phyloP scores from a whole-genome alignment of 129 eudicot genomes.

The carrot (Daucus carota) region DNA sequence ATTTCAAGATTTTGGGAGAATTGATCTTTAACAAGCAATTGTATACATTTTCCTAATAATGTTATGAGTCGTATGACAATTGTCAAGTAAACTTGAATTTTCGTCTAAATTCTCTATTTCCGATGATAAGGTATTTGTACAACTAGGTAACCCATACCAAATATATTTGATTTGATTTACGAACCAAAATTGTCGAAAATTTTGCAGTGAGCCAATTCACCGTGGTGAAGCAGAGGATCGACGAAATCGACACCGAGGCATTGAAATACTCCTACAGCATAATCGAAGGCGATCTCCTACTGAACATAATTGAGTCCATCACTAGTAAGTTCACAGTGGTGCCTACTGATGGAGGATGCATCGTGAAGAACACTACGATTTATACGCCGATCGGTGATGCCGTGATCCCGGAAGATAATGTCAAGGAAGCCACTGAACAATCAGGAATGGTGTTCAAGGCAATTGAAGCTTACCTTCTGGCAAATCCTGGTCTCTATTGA shows the following conservation, averaged over 20 bases:
- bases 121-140: not conserved
- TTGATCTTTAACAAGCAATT: too few relatives aligned
- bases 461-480: constrained; percentile 5
- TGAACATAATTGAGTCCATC: not conserved
- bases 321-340: constrained; percentile 4
- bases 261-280: not conserved
- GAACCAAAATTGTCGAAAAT: not conserved
- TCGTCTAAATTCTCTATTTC: not conserved
- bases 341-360: not conserved
- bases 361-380: not conserved
- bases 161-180: not conserved
- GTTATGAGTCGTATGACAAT: too few relatives aligned
- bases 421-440: constrained; percentile 7
- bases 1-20: too few relatives aligned
- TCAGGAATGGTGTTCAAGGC: constrained; percentile 1
- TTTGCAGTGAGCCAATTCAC: constrained; percentile 2
- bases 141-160: too few relatives aligned
- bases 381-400: not conserved
- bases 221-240: not conserved
- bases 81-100: not conserved
- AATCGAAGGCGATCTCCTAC: constrained; percentile 3
- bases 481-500: constrained; percentile 5
- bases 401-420: constrained; percentile 11
- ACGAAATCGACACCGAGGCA: not conserved
- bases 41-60: too few relatives aligned